These are phyloP conservation scores for Aspergillus funiculosus DNA, from an alignment of 495 filamentous ascomycete species.

Conservation along the genomic window DNA sequence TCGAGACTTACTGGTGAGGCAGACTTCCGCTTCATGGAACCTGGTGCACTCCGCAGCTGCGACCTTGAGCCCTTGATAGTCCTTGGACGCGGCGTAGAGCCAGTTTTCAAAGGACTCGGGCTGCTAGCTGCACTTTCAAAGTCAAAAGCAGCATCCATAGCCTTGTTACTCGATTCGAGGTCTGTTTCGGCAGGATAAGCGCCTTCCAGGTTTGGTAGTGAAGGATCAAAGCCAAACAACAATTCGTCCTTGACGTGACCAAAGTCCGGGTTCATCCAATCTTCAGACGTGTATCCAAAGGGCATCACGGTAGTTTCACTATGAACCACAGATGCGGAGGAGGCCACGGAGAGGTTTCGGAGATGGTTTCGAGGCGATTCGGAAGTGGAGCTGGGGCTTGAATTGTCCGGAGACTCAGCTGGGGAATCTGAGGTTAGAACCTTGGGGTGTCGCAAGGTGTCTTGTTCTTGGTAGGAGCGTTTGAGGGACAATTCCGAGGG, in stretches of 20 bases:
- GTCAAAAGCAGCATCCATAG: slow-evolving; percentile 62
- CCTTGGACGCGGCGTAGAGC: slow-evolving; percentile 24
- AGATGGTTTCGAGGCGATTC: slow-evolving; percentile 41
- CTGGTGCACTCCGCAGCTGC: slow-evolving; percentile 28
- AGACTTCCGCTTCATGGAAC: slow-evolving; percentile 14
- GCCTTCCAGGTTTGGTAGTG: slow-evolving; percentile 29
- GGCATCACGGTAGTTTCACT: slow-evolving; percentile 37
- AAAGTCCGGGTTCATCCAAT: slow-evolving; percentile 40
- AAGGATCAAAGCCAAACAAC: slow-evolving; percentile 36
- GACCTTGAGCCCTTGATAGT: slow-evolving; percentile 22
- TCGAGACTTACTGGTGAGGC: slow-evolving; percentile 36
- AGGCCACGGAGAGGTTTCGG: slow-evolving; percentile 36
- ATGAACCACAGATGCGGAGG: slow-evolving; percentile 36
- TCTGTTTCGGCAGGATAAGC: slow-evolving; percentile 36
- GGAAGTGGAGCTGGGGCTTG: slow-evolving; percentile 40
- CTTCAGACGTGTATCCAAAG: slow-evolving; percentile 31
- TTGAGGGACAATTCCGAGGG: slow-evolving; percentile 27
- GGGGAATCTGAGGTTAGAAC: slow-evolving; percentile 37
- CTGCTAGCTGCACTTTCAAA: slow-evolving; percentile 66
- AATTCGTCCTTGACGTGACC: slow-evolving; percentile 37
- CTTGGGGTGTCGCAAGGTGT: slow-evolving; percentile 33
- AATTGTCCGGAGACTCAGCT: slow-evolving; percentile 40
- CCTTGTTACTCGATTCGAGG: slow-evolving; percentile 52
- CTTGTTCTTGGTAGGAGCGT: slow-evolving; percentile 31
- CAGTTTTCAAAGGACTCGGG: slow-evolving; percentile 48